Evolutionary conservation across 192 early-diverging fungal genomes (phyloP), one percentile per base, ranked within the genome.

Genomic region (Fimicolochytrium jonesii): DNA sequence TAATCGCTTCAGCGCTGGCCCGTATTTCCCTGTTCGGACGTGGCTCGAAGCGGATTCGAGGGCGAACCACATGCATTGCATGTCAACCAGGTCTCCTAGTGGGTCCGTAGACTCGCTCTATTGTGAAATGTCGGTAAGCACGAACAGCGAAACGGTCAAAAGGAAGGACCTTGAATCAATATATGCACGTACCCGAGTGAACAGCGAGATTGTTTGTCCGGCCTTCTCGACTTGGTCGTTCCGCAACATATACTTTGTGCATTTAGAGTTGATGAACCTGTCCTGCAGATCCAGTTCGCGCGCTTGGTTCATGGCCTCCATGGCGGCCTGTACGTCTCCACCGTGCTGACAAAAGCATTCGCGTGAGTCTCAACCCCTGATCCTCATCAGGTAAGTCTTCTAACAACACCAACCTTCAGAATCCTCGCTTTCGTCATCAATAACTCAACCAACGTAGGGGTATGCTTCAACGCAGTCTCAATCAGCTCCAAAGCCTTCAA

Each of bases 51-150:
- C 96, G 45, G 79, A 76, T 64, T 92, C 94, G 34, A 77, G 76
- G 56, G 84, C 79, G 72, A 91, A 95, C 96, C 94, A 96, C 59
- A 85, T 86, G 48, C 86, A 88, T 77, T 98, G 96, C 88, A 94
- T 88, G 36, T 93, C 91, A 17, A 86, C 74, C 41, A 97, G 77
- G 61, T 95, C 92, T 37, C 84, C 78, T 42, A 93, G 56, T 47
- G 87, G 87, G 56, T 90, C 81, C 29, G 80, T 42, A 3, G 66
- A 60, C 35, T 77, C 75, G 36, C 58, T 64, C 68, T 74, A 31
- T 9, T 59, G 2, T 6, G 28, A 13, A 30, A 42, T 37, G n/a
- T n/a, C n/a, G n/a, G n/a, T n/a, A n/a, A n/a, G n/a, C n/a, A n/a
- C n/a, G n/a, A n/a, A n/a, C n/a, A n/a, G n/a, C n/a, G n/a, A n/a